Evolutionary conservation across 2,329 filamentous ascomycete species (phyloP).

Genomic region (Myotisia sp.): DNA sequence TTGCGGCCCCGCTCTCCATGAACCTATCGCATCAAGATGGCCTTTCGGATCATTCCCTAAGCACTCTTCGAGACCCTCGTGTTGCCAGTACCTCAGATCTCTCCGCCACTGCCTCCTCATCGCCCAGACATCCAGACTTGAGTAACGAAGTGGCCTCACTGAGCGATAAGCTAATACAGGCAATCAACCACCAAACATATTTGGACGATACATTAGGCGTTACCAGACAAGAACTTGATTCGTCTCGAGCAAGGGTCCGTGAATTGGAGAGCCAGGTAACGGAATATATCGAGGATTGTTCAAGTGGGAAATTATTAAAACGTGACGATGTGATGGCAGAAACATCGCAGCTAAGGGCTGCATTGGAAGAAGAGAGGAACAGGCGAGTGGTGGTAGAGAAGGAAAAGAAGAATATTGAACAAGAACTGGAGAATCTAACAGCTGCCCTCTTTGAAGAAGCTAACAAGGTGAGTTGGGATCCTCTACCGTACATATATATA

Average conservation of each 20-base stretch:
- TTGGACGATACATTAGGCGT: conserved; percentile 78
- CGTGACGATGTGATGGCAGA: conserved; percentile 62
- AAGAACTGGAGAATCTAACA: conserved; percentile 79
- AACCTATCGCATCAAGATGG: not conserved
- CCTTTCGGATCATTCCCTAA: conserved; percentile 23
- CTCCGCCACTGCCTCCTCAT: conserved; percentile 22
- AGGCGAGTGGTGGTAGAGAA: conserved; percentile 53
- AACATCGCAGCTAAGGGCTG: conserved; percentile 44
- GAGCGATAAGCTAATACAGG: conserved; percentile 90
- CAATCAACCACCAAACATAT: conserved; percentile 88
- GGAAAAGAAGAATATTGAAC: conserved; percentile 79
- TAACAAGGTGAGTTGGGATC: conserved; percentile 49
- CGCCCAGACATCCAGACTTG: conserved; percentile 42
- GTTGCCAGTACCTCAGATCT: conserved; percentile 24
- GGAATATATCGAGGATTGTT: conserved; percentile 55
- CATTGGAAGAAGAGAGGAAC: conserved; percentile 50
- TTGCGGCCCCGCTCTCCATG: conserved; percentile 10
- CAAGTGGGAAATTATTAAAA: conserved; percentile 60
- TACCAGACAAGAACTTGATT: conserved; percentile 69
- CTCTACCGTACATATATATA: not conserved
- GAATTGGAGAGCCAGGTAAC: conserved; percentile 55
- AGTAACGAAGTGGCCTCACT: conserved; percentile 71
- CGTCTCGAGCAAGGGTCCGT: conserved; percentile 51
- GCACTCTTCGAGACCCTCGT: conserved; percentile 34
- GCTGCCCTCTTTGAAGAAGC: conserved; percentile 94